Evolutionary conservation across 805 yeast species (phyloP).

Genomic region (Komagataella phaffii): DNA sequence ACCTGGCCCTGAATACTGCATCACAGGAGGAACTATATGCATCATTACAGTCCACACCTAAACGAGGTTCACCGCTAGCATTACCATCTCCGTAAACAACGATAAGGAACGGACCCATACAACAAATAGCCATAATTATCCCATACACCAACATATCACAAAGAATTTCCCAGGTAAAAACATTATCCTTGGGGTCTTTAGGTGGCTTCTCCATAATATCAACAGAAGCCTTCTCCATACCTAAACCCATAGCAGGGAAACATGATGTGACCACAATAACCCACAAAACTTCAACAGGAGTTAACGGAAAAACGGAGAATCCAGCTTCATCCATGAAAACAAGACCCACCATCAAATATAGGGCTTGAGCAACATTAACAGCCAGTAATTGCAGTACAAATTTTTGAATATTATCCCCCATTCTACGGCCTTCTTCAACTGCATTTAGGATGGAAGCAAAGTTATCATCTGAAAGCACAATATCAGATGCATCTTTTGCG

Average conservation of each 20-base stretch:
- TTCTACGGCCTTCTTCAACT: slow-evolving; percentile 69
- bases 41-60: slow-evolving; percentile 55
- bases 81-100: slow-evolving; percentile 54
- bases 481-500: slow-evolving; percentile 75
- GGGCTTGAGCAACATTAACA: slow-evolving; percentile 60
- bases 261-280: slow-evolving; percentile 67
- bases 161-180: slow-evolving; percentile 56
- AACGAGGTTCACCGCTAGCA: slow-evolving; percentile 25
- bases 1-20: slow-evolving; percentile 60
- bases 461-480: slow-evolving; percentile 64
- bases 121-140: slow-evolving; percentile 54
- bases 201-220: slow-evolving; percentile 58
- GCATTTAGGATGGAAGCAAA: slow-evolving; percentile 71
- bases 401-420: slow-evolving; percentile 68
- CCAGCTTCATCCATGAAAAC: slow-evolving; percentile 52
- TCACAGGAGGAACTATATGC: slow-evolving; percentile 32
- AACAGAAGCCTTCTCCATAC: slow-evolving; percentile 50
- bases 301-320: slow-evolving; percentile 67
- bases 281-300: slow-evolving; percentile 76
- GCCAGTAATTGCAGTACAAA: slow-evolving; percentile 64
- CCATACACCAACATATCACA: slow-evolving; percentile 66
- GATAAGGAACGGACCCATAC: slow-evolving; percentile 52
- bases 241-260: slow-evolving; percentile 78
- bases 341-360: slow-evolving; percentile 57
- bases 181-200: slow-evolving; percentile 35